Base-by-base conservation (phyloP, 345 rosid genomes). In the Schrenkiella parvula region DNA sequence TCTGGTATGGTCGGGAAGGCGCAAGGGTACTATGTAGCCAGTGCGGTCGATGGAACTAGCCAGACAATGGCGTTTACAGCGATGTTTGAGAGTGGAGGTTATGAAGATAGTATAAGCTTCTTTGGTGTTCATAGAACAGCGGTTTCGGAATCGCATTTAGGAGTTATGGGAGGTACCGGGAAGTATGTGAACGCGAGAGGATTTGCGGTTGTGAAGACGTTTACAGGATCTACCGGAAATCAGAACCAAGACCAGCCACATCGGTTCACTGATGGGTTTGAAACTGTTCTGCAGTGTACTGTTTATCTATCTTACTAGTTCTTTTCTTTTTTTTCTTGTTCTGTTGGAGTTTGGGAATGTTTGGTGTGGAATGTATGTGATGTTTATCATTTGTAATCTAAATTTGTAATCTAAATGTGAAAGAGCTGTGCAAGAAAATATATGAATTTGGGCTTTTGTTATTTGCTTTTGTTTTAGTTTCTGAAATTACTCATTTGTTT, bases 141-240 rank as follows among this genome's bases (percentile, higher is more conserved):
- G 1, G 88, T 71, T 23, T 87, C 97, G 0, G 97, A 91, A 70
- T 91, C 97, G 2, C 96, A 88, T 77, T 70, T 90, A 44, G 86
- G 92, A 2, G 70, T 93, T 58, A 91, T 88, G 97, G 98, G 95
- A 35, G 98, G 97, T 10, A 93, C 96, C 0, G 96, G 98, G 10
- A 89, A 85, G 72, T 85, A 83, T 76, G 91, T 85, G 50, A 87
- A 91, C 75, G 91, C 91, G 1, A 79, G 80, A 58, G 98, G 95
- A 0, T 87, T 64, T 29, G 93, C 98, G 3, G 78, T 83, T 37
- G 74, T 90, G 18, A 87, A 90, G 80, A 87, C 92, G 4, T 79
- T 86, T 64, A 82, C 91, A 0, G 84, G 74, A 1, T 63, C 66
- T 2, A 84, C 78, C 32, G 90, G 83, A 59, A 81, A 79, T 31